Base-by-base conservation (phyloP, 805 yeast genomes). In the Candida berthetii region DNA sequence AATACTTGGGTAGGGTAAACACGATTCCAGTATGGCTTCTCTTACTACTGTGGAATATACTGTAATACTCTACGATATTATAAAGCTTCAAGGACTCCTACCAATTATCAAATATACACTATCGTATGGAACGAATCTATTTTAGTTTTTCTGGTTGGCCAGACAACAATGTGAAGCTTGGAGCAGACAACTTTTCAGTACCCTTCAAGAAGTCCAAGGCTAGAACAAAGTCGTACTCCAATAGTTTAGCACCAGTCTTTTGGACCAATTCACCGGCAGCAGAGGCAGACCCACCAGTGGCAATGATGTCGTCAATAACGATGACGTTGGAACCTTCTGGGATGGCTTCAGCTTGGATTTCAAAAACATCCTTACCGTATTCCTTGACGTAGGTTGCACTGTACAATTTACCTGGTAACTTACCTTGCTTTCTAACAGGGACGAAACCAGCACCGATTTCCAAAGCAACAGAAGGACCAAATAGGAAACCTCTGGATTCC, bases 161-260 rank as follows among this genome's bases (percentile, higher is more conserved):
- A 42, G 80, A 80, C 53, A 93, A 72, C 49, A 93, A 74, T 35
- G 99, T 93, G 72, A 78, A 90, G n/a, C 85, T 84, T 27, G 91
- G 95, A 35, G 93, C 88, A 43, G 71, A 74, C 54, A 93, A 80
- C 69, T 78, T 84, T 43, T 85, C 90, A 66, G 96, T 81, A 51
- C 99, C 99, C 60, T 89, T 83, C 61, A 93, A 78, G 78, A 91
- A 93, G 58, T 87, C 91, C 57, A 93, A 80, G 69, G 93, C 99
- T 86, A 93, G 80, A 36, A 93, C 87, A 59, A 93, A 93, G 49
- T 83, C 69, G 63, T 80, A 93, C 66, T 89, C 96, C 40, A 82
- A 61, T 41, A 90, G 74, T 45, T 82, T 75, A 46, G 82, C 96
- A 42, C 81, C 80, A 46, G 81, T 72, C 62, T 74, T 67, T 50